A percentile compares a stretch with the other conserved stretches of the same genome.
phyloP scores from a whole-genome alignment of 495 filamentous ascomycete genomes.

The Letharia columbiana region DNA sequence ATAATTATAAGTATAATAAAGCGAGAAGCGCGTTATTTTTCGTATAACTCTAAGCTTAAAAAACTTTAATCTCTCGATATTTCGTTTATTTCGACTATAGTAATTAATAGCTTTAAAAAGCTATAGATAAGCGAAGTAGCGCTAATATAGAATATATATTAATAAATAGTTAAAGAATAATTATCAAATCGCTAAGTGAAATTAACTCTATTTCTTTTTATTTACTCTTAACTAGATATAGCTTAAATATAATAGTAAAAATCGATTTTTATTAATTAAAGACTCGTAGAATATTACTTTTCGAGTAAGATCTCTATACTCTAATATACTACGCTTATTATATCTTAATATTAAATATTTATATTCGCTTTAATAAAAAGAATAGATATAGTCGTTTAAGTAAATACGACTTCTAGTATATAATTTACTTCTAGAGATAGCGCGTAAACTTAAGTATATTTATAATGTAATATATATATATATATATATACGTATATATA shows the following conservation, averaged over 20 bases:
- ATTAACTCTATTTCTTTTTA: not conserved
- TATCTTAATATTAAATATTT: not conserved
- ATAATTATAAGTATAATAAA: not conserved
- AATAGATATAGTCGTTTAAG: not conserved
- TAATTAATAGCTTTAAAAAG: not conserved
- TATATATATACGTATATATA: not conserved
- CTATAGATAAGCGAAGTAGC: not conserved
- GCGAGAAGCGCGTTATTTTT: not conserved
- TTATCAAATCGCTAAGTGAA: not conserved
- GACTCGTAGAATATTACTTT: not conserved
- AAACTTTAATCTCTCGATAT: not conserved
- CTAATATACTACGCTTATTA: not conserved
- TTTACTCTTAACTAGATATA: not conserved
- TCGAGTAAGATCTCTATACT: not conserved
- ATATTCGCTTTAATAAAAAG: not conserved
- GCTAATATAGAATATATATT: not conserved
- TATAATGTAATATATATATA: not conserved
- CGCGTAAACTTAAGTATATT: not conserved
- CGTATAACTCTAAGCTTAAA: not conserved
- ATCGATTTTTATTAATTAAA: not conserved
- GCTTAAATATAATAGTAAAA: not conserved
- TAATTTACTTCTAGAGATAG: not conserved
- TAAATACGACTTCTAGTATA: not conserved
- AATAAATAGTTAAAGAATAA: not conserved
- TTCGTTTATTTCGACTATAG: not conserved